Conservation (phyloP, 805 yeast genomes). For the Monosporozyma unispora region DNA sequence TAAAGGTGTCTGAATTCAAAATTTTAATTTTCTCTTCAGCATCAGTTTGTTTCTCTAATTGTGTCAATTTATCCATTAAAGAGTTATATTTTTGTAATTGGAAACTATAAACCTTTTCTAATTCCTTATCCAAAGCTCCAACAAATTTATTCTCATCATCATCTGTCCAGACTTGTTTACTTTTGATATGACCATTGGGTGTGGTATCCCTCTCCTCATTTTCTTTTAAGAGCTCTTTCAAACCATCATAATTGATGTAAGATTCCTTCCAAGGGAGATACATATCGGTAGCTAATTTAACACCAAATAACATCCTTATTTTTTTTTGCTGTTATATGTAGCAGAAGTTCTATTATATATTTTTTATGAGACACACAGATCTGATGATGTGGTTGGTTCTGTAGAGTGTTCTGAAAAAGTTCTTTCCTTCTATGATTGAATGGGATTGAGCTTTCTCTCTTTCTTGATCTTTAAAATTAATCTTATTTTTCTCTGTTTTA, state of each 20-base stretch:
- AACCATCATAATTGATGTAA: conserved; percentile 55
- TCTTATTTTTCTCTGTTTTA: not conserved
- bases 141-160: conserved; percentile 66
- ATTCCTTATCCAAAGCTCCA: conserved; percentile 52
- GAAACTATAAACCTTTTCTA: conserved; percentile 70
- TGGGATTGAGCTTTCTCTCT: not conserved
- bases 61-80: conserved; percentile 53
- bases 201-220: conserved; percentile 9
- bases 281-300: conserved; percentile 67
- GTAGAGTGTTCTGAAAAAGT: too few relatives aligned
- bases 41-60: conserved; percentile 53
- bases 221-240: conserved; percentile 64
- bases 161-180: conserved; percentile 44
- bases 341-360: not conserved
- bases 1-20: conserved; percentile 55
- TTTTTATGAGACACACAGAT: not conserved
- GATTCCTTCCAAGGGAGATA: conserved; percentile 82
- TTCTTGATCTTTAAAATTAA: not conserved
- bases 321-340: not conserved
- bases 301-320: conserved; percentile 69
- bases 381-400: not conserved
- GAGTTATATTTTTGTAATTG: conserved; percentile 60
- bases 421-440: not conserved
- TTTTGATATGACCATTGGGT: not conserved
- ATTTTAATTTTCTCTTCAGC: conserved; percentile 28